Evolutionary conservation across 2,329 filamentous ascomycete genomes (phyloP).

Genomic region (Aspergillus alliaceus): DNA sequence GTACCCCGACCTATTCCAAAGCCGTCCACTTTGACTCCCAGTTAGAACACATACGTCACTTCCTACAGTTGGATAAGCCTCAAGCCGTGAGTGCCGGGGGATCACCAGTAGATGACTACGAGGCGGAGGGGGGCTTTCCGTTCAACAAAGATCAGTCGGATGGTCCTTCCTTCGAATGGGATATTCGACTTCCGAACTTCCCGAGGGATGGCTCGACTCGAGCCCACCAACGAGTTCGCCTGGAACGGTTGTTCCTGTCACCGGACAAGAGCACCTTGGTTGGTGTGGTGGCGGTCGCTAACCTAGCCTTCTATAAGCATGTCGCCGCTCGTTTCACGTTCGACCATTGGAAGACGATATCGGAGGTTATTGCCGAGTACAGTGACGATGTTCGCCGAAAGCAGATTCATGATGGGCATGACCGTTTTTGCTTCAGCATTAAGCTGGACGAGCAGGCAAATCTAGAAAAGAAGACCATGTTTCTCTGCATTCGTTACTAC

Average conservation of each 20-base stretch:
- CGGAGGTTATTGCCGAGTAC: constrained; percentile 88
- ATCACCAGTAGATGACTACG: constrained; percentile 84
- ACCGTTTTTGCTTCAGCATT: constrained; percentile 93
- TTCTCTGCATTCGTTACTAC: constrained; percentile 85
- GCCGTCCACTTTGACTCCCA: constrained; percentile 98
- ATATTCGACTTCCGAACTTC: constrained; percentile 82
- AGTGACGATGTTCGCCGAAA: constrained; percentile 72
- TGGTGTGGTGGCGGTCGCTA: constrained; percentile 80
- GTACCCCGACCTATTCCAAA: constrained; percentile 92
- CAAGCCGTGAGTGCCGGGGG: constrained; percentile 95
- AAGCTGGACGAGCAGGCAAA: constrained; percentile 88
- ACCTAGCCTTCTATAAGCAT: constrained; percentile 83
- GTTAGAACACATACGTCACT: constrained; percentile 93
- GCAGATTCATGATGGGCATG: constrained; percentile 65
- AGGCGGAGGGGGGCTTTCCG: constrained; percentile 86
- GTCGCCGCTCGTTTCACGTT: constrained; percentile 94
- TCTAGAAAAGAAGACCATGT: constrained; percentile 87
- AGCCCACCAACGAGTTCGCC: constrained; percentile 63
- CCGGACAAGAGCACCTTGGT: constrained; percentile 82
- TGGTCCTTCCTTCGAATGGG: constrained; percentile 72
- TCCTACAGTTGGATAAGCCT: constrained; percentile 88
- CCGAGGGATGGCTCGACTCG: constrained; percentile 66
- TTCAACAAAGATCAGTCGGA: constrained; percentile 61
- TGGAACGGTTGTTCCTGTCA: constrained; percentile 86
- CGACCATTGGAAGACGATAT: constrained; percentile 98